phyloP scores from a whole-genome alignment of 305 asterid species.

The Fraxinus ornus region DNA sequence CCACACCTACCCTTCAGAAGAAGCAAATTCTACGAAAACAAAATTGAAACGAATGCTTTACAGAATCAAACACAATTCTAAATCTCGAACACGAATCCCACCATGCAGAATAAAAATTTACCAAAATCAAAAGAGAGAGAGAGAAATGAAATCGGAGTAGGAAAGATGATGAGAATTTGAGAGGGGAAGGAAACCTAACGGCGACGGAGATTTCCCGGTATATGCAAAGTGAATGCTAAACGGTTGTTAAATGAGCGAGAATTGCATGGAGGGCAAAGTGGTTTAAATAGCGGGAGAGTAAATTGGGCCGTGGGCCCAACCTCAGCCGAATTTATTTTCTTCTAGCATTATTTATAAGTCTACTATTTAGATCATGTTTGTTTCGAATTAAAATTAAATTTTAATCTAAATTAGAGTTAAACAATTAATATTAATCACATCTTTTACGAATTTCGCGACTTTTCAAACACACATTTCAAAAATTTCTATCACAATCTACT shows the following conservation, averaged over 20 bases:
- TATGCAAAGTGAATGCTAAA: conserved; percentile 28
- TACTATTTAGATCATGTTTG: no score
- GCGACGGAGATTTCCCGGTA: conserved; percentile 4
- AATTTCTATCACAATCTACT: no score
- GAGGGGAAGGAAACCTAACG: conserved; percentile 34
- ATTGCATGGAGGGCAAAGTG: conserved; percentile 50
- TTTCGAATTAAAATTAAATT: no score
- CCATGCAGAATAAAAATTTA: conserved; percentile 49
- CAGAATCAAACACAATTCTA: conserved; percentile 28
- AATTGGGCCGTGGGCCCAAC: conserved; percentile 19
- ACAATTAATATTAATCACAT: no score
- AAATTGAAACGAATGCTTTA: background rate
- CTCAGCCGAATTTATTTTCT: conserved; percentile 16
- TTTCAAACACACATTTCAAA: no score
- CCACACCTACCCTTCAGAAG: conserved; percentile 95
- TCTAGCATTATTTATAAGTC: background rate
- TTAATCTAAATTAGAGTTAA: no score
- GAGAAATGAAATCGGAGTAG: background rate
- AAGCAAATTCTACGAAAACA: conserved; percentile 25
- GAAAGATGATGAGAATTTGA: background rate
- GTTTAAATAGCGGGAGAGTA: conserved; percentile 41
- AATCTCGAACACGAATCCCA: conserved; percentile 35
- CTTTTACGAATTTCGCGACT: no score
- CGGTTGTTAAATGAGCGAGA: conserved; percentile 58
- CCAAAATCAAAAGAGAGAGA: background rate